Base-by-base conservation (phyloP, 371 early-diverging fungal species). In the Mortierella sp. region DNA sequence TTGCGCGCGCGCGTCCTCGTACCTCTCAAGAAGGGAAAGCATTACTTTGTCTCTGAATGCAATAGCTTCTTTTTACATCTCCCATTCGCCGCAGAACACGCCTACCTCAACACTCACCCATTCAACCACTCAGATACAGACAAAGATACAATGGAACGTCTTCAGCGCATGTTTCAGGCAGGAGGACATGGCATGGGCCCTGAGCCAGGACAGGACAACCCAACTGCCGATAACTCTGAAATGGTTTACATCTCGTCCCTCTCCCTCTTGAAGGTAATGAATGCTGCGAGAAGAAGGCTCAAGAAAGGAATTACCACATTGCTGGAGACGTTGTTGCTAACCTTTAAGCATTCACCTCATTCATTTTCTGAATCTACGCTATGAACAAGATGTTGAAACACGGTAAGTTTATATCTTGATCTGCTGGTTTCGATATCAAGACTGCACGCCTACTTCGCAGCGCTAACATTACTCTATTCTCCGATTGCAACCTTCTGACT, bases 221-320 rank as follows among this genome's bases (percentile, higher is more conserved):
- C 94, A 24, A 93, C 93, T 40, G 95, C 96, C 16, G 99, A 99
- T 87, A 99, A 99, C 66, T 96, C 99, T 55, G 99, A 99, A 89
- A 97, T 97, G 85, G 96, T 99, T 26, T 97, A 99, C 86, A 99
- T 99, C 72, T 99, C 99, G 26, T 98, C 99, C 10, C 92, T 99
- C 49, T 99, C 99, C 0, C 90, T 99, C 35, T 87, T 99, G 51
- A 99, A 99, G 92, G 97, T 97, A 92, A 55, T 32, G 35, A 14
- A 22, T 12, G 20, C 43, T 24, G 28, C 5, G 26, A 20, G 30
- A 30, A 30, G 30, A 4, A 30, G 30, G 35, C 32, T 60, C 58
- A 47, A 37, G 55, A 37, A 60, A 37, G 60, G 49, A 6, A 40
- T 5, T 40, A 20, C n/a, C 5, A 20, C 20, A 16, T 49, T 3